Base-by-base conservation (phyloP, 257 asterid genomes). In the Galeopsis tetrahit region DNA sequence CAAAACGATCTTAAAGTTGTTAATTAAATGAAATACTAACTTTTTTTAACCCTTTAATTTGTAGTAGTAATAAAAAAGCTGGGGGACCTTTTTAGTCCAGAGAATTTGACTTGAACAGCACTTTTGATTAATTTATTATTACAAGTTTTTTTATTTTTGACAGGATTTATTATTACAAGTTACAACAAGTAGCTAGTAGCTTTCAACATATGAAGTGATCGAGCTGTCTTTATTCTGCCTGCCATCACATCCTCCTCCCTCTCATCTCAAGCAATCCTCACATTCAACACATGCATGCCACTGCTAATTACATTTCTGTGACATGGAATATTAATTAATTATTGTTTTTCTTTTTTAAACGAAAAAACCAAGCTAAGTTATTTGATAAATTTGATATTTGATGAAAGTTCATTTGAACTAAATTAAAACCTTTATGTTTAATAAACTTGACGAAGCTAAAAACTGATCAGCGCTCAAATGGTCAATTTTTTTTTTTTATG, bases 141-240 rank as follows among this genome's bases (percentile, higher is more conserved):
- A n/a, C n/a, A n/a, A n/a, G n/a, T n/a, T n/a, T n/a, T n/a, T n/a
- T n/a, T n/a, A n/a, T n/a, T n/a, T n/a, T n/a, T n/a, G n/a, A n/a
- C n/a, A n/a, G n/a, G n/a, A n/a, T n/a, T n/a, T n/a, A n/a, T 0
- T 28, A 46, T 13, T 63, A 51, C 33, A 32, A 5, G 40, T 21
- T 21, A 1, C 28, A 21, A 21, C 28, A 21, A 21, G 28, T 21
- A 44, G 38, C 48, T 31, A 21, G 28, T 21, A 44, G 38, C 48
- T 31, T 10, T 46, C 51, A 35, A 82, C 69, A 73, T 6, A 63
- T 10, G 34, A 69, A 72, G 80, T 62, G 49, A 71, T 76, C 80
- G 74, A 87, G 87, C 87, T 85, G 90, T 80, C 88, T 55, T 52
- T 72, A 72, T 71, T 60, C 65, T 56, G 53, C 56, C 3, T 7